Evolutionary conservation across 129 eudicot species (phyloP), one percentile per base, ranked within the genome.

Genomic region (Pittosporum tobira): DNA sequence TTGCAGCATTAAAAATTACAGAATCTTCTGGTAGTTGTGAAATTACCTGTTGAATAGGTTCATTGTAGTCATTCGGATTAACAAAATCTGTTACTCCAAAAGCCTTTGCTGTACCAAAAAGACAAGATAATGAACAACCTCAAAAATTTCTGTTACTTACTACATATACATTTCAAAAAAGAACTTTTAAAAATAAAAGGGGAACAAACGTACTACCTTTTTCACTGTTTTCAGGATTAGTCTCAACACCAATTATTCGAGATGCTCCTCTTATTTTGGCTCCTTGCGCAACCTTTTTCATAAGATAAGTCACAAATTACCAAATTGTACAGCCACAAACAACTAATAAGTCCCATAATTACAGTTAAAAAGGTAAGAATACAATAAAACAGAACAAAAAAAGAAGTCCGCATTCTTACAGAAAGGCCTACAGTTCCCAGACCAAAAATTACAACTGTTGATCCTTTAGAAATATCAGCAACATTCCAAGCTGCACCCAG

Each of bases 391-490:
- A n/a, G n/a, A n/a, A n/a, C n/a, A n/a, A n/a, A n/a, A n/a, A n/a
- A n/a, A n/a, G 65, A 61, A 23, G 40, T 69, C 20, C 2, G 16
- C 36, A 19, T 64, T 71, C 99, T 74, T 71, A 93, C 96, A 34
- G 96, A 81, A 65, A 93, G 93, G 16, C 99, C 99, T n/a, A 87
- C 96, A 57, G 99, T 93, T 81, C 99, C 99, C 31, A 93, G 76
- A 50, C 99, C 99, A 71, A 84, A 87, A 63, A 93, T 79, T 62
- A 84, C 96, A 51, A 34, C 11, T 34, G 40, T 53, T 6, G 59
- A 53, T 53, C 59, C 59, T 53, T 53, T 53, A 26, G 59, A 16
- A 14, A 53, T 53, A 15, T 53, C 42, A 53, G 59, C 59, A 53
- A 53, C 59, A 22, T 53, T 53, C 59, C 59, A 53, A n/a, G 59